Evolutionary conservation across 495 filamentous ascomycete species (phyloP), one percentile per base, ranked within the genome.

Genomic region (Xylaria venustula): DNA sequence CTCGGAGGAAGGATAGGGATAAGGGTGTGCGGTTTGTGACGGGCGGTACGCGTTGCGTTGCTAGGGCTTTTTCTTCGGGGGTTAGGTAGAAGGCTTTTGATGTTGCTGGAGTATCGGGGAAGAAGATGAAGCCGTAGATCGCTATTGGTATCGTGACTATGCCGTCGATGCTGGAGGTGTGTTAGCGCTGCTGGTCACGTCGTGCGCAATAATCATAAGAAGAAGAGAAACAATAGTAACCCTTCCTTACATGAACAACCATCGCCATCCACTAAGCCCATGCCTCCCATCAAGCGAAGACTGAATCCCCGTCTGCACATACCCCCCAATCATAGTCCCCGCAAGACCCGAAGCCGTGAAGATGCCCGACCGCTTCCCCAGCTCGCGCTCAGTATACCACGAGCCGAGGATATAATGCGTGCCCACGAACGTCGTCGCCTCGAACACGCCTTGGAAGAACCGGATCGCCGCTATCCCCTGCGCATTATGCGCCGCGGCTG

Each of bases 321-420:
- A 85, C 9, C 77, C 77, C 14, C 74, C 77, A 34, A 78, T 73
- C 70, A 84, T 77, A 7, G 75, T 81, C 1, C 81, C 81, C 1
- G 77, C 80, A 6, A 83, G 61, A 0, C 83, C 84, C 5, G 78
- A 81, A 1, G 73, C 72, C 14, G 80, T 83, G 67, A 85, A 83
- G 68, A 81, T 79, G 50, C 76, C 80, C 36, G 73, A 83, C 3
- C 87, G 78, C 66, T 88, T 90, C 1, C 83, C 86, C 1, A 88
- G 74, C 69, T 90, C 87, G 34, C 75, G 73, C 58, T 83, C 77
- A 3, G 80, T 88, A 61, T 90, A 90, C 87, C 87, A 90, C 0
- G 80, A 80, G 2, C 86, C 86, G 2, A 89, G 73, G 65, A 90
- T 83, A 63, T 87, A 88, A 37, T 87, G 85, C 0, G 82, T 87